phyloP scores from a whole-genome alignment of 2,329 filamentous ascomycete genomes.

The Colletotrichum endophyticum region DNA sequence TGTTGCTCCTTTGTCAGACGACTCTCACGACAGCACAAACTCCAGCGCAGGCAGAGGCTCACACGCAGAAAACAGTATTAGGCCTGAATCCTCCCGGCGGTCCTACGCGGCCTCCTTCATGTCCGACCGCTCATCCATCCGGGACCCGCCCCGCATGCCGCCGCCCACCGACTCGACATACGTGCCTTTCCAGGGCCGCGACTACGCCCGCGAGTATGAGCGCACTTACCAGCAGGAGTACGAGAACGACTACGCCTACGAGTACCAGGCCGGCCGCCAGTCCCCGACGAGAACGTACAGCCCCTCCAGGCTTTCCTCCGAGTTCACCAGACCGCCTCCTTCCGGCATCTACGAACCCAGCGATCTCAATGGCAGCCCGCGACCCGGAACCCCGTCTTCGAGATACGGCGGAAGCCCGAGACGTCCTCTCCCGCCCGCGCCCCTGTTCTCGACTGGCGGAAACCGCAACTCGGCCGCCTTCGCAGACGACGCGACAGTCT shows the following conservation, averaged over 20 bases:
- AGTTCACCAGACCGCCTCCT: slow-evolving; percentile 75
- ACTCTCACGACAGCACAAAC: slow-evolving; percentile 13
- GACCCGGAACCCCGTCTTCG: slow-evolving; percentile 89
- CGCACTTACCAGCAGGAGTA: slow-evolving; percentile 23
- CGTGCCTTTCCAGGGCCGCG: slow-evolving; percentile 56
- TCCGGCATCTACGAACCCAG: slow-evolving; percentile 81
- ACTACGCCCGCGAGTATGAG: slow-evolving; percentile 35
- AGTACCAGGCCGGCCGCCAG: slow-evolving; percentile 4
- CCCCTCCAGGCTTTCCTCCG: slow-evolving; percentile 56
- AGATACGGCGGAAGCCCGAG: slow-evolving; percentile 87
- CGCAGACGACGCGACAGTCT: slow-evolving; percentile 72
- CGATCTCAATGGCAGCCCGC: slow-evolving; percentile 86
- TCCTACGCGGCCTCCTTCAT: slow-evolving; percentile 60
- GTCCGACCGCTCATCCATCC: slow-evolving; percentile 55
- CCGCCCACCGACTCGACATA: slow-evolving; percentile 69
- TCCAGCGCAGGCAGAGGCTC: slow-evolving; percentile 44
- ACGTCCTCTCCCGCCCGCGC: slow-evolving; percentile 85
- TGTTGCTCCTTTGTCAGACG: slow-evolving; percentile 20
- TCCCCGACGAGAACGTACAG: slow-evolving; percentile 67
- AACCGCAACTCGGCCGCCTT: slow-evolving; percentile 55
- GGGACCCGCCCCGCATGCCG: slow-evolving; percentile 64
- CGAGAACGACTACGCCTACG: slow-evolving; percentile 13
- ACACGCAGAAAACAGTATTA: slow-evolving; percentile 43
- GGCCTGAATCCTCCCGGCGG: slow-evolving; percentile 47
- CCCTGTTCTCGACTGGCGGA: slow-evolving; percentile 72